Percentiles rank a stretch among this genome's conserved stretches.
phyloP scores from a whole-genome alignment of 2,329 filamentous ascomycete genomes.

The Cercospora berteroae region DNA sequence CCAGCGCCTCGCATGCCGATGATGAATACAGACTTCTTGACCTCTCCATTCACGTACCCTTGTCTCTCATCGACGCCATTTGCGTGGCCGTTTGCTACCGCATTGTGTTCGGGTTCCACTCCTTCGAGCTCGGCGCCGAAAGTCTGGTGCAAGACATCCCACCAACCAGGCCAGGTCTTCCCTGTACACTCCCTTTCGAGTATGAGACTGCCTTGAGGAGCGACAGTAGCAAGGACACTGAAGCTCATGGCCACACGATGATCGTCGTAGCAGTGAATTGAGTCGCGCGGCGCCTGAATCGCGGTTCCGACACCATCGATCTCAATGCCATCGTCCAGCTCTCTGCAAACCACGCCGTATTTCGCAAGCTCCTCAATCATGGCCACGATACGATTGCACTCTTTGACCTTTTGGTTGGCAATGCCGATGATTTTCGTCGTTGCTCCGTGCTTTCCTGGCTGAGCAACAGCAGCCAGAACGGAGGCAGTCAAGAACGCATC shows the following conservation, averaged over 20 bases:
- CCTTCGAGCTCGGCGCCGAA: constrained; percentile 79
- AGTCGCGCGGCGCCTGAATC: constrained; percentile 57
- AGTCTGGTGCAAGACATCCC: constrained; percentile 78
- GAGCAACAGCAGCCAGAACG: constrained; percentile 84
- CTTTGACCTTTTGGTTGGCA: constrained; percentile 95
- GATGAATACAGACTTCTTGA: constrained; percentile 75
- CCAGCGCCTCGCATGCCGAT: constrained; percentile 97
- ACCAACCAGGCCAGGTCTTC: constrained; percentile 99
- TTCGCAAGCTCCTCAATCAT: constrained; percentile 95
- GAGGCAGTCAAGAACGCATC: constrained; percentile 96
- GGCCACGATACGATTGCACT: constrained; percentile 92
- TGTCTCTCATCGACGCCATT: constrained; percentile 33
- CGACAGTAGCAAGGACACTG: constrained; percentile 75
- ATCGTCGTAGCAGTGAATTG: constrained; percentile 92
- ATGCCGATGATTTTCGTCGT: constrained; percentile 88
- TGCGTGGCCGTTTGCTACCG: constrained; percentile 35
- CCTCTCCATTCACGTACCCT: constrained; percentile 34
- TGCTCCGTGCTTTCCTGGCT: constrained; percentile 58
- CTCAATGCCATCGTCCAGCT: constrained; percentile 93
- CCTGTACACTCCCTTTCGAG: constrained; percentile 89
- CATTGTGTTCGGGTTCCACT: constrained; percentile 53
- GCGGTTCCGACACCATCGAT: constrained; percentile 58
- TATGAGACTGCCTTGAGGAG: constrained; percentile 70
- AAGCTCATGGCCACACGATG: constrained; percentile 99
- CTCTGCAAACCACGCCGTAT: constrained; percentile 81